These are phyloP conservation scores for Tricholoma terreum DNA, from an alignment of 768 basidiomycete genomes.

Conservation along the genomic window DNA sequence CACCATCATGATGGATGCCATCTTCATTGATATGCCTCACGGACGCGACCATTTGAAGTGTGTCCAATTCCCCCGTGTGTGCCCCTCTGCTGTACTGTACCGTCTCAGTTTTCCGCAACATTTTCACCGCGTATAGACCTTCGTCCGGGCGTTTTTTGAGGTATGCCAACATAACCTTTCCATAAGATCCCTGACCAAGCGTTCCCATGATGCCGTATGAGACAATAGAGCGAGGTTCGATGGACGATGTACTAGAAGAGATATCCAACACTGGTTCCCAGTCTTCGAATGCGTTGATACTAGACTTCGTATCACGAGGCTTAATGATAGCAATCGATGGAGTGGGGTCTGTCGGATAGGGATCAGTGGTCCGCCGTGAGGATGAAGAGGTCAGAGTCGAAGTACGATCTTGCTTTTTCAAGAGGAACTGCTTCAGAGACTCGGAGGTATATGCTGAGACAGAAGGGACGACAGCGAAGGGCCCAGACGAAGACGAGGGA, in stretches of 20 bases:
- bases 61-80: slow-evolving; percentile 17
- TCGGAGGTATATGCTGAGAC: neutral
- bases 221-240: neutral
- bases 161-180: slow-evolving; percentile 22
- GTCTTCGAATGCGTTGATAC: neutral
- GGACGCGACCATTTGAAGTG: slow-evolving; percentile 16
- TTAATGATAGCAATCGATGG: neutral
- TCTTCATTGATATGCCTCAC: neutral
- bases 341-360: neutral
- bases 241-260: neutral
- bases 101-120: slow-evolving; percentile 9
- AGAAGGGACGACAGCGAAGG: neutral
- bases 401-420: neutral
- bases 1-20: slow-evolving; percentile 5
- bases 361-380: neutral
- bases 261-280: neutral
- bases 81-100: slow-evolving; percentile 3
- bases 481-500: neutral
- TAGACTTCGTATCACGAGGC: neutral
- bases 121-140: slow-evolving; percentile 23
- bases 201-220: slow-evolving; percentile 16
- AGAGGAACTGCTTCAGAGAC: neutral
- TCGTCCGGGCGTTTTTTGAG: slow-evolving; percentile 4
- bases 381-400: neutral
- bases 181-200: slow-evolving; percentile 23